Evolutionary conservation across 306 rosid species (phyloP), one percentile per base, ranked within the genome.

Genomic region (Canavalia gladiata): DNA sequence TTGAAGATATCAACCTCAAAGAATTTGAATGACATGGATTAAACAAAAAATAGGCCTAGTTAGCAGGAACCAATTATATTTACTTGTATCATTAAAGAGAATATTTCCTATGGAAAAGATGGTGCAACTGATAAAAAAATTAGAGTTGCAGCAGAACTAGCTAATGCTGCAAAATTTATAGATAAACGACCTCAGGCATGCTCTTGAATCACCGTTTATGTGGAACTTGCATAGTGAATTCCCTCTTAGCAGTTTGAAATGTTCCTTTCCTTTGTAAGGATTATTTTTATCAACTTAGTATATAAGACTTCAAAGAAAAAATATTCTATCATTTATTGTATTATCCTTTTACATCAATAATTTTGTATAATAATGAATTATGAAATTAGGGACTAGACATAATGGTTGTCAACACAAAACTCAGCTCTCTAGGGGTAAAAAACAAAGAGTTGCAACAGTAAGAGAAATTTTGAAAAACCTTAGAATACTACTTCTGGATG

Each of bases 31-130:
- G 72, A 92, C 88, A 80, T 94, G 98, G 95, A 90, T 94, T 60
- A 83, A 95, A 77, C 86, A 89, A 83, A 89, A 94, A 84, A 90
- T 94, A 8, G 91, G 95, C 78, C 89, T 94, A 1, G 98, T 94
- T 7, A 88, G 97, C 80, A 94, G 76, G 98, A 94, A 74, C 98
- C 98, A 0, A 90, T 88, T 69, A 80, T 92, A 43, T 94, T 94
- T 80, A 66, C 94, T 33, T 84, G 89, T 10, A 94, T 91, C 80
- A 94, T 94, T 79, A 89, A 59, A 72, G 98, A 94, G 34, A 94
- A 94, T 56, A 92, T 94, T 13, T 90, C 90, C 6, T 90, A 94
- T 70, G 97, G 97, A 1, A 94, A 90, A 75, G 89, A 88, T 13
- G 90, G 87, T 9, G 91, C 95, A 25, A 90, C 94, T 6, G 64